A percentile compares a stretch with the other conserved stretches of the same genome.
phyloP scores from a whole-genome alignment of 2,329 filamentous ascomycete genomes.

The Dendrostoma leiphaemia region DNA sequence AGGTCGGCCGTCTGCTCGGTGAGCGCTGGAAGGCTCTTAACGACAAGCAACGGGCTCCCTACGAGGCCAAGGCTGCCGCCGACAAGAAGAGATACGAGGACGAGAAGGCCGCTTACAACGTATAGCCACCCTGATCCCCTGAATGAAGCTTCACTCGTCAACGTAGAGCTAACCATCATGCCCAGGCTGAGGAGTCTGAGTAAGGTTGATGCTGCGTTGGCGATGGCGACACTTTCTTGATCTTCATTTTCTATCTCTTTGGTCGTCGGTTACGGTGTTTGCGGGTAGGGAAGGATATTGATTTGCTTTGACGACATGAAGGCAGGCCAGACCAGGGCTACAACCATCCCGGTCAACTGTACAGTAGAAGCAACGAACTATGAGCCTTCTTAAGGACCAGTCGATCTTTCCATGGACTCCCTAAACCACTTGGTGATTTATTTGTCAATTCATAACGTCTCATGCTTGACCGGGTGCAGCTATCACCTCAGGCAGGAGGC shows the following conservation, averaged over 20 bases:
- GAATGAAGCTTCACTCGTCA: slow-evolving; percentile 1
- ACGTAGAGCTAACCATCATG: slow-evolving; percentile 27
- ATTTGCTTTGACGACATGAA: slow-evolving; percentile 14
- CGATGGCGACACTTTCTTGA: slow-evolving; percentile 13
- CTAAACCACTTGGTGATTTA: background rate
- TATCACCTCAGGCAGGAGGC: background rate
- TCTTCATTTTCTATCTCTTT: slow-evolving; percentile 12
- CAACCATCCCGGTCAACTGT: background rate
- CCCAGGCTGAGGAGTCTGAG: slow-evolving; percentile 55
- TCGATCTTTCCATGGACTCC: slow-evolving; percentile 1
- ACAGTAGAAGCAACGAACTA: slow-evolving; percentile 6
- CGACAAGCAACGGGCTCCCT: slow-evolving; percentile 89
- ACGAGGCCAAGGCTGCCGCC: slow-evolving; percentile 91
- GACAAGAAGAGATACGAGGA: slow-evolving; percentile 99
- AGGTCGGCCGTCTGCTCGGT: slow-evolving; percentile 97
- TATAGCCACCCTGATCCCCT: slow-evolving; percentile 44
- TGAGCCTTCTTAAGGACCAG: background rate
- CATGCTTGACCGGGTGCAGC: background rate
- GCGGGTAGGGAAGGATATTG: slow-evolving; percentile 11
- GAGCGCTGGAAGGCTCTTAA: slow-evolving; percentile 97
- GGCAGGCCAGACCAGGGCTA: background rate
- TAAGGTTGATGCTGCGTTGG: slow-evolving; percentile 22
- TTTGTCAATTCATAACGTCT: no score
- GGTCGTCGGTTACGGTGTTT: slow-evolving; percentile 13
- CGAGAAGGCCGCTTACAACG: slow-evolving; percentile 92